These are phyloP conservation scores for Trichosporon faecale DNA, from an alignment of 1,284 basidiomycete genomes.

Conservation along the genomic window DNA sequence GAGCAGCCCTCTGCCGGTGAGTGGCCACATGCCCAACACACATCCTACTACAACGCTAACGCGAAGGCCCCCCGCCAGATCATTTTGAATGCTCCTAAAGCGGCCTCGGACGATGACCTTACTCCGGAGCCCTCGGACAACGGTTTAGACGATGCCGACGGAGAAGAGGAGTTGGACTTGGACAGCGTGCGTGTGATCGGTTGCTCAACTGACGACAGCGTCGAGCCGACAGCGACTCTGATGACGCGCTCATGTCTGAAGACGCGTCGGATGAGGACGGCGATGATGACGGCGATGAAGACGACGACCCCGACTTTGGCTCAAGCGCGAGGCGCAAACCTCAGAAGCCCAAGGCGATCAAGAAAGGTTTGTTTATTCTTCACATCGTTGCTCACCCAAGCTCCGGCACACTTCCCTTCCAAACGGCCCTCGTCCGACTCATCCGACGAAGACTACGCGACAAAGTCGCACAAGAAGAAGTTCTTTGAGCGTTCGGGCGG, in stretches of 20 bases:
- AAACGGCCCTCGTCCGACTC: constrained; percentile 38
- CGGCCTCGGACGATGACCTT: constrained; percentile 22
- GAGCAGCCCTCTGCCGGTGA: constrained; percentile 5
- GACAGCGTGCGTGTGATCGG: constrained; percentile 17
- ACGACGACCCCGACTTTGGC: constrained; percentile 41
- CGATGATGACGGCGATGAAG: constrained; percentile 32
- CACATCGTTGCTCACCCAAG: neutral
- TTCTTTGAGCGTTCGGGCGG: constrained; percentile 53
- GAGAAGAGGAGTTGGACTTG: constrained; percentile 34
- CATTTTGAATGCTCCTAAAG: constrained; percentile 21
- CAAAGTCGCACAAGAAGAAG: constrained; percentile 82
- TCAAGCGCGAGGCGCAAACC: constrained; percentile 36
- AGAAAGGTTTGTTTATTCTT: constrained; percentile 19
- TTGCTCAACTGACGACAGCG: neutral
- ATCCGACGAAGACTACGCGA: constrained; percentile 83
- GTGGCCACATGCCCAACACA: neutral
- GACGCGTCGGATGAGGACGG: constrained; percentile 32
- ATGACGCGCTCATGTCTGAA: constrained; percentile 10
- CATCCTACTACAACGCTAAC: neutral
- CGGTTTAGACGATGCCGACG: constrained; percentile 36
- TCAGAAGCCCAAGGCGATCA: constrained; percentile 25
- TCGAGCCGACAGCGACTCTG: constrained; percentile 23
- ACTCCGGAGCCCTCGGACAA: constrained; percentile 28
- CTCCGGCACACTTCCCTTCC: constrained; percentile 18
- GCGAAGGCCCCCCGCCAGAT: constrained; percentile 13